Evolutionary conservation across 345 rosid genomes (phyloP), one percentile per base, ranked within the genome.

Genomic region (Gossypium mustelinum): DNA sequence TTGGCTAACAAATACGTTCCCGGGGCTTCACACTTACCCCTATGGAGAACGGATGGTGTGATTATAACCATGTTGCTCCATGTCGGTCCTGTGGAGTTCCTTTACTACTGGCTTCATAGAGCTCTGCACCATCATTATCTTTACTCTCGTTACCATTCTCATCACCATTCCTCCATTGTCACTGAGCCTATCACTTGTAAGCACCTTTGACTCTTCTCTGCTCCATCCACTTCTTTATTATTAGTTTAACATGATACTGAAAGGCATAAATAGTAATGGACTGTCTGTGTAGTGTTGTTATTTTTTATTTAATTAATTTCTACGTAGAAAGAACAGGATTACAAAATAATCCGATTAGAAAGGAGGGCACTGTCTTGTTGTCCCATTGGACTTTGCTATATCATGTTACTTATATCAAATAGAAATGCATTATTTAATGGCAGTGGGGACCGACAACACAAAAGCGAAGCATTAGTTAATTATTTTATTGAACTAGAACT

Each of bases 61-160:
- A 64, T 91, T 43, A 24, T 87, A 20, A 75, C 80, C 3, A 63
- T 70, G 1, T 41, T 91, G 8, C 80, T 93, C 17, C 97, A 93
- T 51, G 77, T 82, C 0, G 97, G 98, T 4, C 97, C 91, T 0
- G 93, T 93, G 16, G 98, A 93, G 85, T 88, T 93, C 63, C 78
- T 91, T 1, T 91, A 91, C 79, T 93, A 89, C 52, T 93, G 98
- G 98, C 76, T 93, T 20, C 98, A 93, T 72, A 79, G 87, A 60
- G 93, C 90, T 16, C 79, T 93, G 7, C 98, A 93, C 75, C 97
- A 91, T 76, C 93, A 91, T 77, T 89, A 63, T 70, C 93, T 93
- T 70, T 94, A 94, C 82, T 82, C 92, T 29, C 94, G 96, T 61
- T 89, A 94, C 79, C 98, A 91, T 68, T 94, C 98, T 13, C 98